Conservation (phyloP, 495 filamentous ascomycete species). For the Aspergillus biplanus region DNA sequence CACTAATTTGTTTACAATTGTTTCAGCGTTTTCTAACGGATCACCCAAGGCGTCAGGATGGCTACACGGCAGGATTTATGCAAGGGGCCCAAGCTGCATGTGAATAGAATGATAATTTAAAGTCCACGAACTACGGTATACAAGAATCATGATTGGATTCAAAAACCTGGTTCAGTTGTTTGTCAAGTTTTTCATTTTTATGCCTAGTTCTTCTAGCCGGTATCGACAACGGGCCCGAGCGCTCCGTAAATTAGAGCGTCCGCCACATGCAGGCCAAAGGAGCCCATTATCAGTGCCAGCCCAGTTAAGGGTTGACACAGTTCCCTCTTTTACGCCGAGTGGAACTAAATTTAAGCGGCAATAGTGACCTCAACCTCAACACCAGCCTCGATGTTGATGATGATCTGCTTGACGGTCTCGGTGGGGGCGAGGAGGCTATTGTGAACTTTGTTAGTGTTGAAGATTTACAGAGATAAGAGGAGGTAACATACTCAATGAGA, state of each 20-base stretch:
- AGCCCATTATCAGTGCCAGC: constrained; percentile 23
- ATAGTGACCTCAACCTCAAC: constrained; percentile 99
- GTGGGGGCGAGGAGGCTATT: constrained; percentile 90
- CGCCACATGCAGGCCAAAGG: constrained; percentile 24
- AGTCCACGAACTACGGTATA: constrained; percentile 1
- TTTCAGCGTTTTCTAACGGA: too few species aligned
- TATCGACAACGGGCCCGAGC: constrained; percentile 31
- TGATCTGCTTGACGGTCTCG: constrained; percentile 99
- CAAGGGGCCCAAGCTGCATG: too few species aligned
- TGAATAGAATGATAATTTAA: not conserved
- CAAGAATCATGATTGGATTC: constrained; percentile 12
- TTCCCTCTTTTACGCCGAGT: constrained; percentile 24
- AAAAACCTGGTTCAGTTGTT: constrained; percentile 23
- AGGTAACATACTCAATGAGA: constrained; percentile 77
- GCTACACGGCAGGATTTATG: too few species aligned
- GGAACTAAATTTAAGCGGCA: constrained; percentile 74
- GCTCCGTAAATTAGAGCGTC: constrained; percentile 23
- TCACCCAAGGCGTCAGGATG: too few species aligned
- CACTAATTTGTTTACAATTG: too few species aligned
- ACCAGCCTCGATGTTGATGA: constrained; percentile 99
- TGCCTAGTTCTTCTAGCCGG: constrained; percentile 40
- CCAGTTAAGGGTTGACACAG: constrained; percentile 23
- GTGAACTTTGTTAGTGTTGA: constrained; percentile 4
- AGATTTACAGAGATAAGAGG: not conserved
- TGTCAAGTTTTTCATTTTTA: constrained; percentile 45